Percentiles rank a stretch among this genome's conserved stretches.
These are phyloP conservation scores for Colletotrichum orchidophilum DNA, from an alignment of 2,329 filamentous ascomycete species.

Conservation along the genomic window DNA sequence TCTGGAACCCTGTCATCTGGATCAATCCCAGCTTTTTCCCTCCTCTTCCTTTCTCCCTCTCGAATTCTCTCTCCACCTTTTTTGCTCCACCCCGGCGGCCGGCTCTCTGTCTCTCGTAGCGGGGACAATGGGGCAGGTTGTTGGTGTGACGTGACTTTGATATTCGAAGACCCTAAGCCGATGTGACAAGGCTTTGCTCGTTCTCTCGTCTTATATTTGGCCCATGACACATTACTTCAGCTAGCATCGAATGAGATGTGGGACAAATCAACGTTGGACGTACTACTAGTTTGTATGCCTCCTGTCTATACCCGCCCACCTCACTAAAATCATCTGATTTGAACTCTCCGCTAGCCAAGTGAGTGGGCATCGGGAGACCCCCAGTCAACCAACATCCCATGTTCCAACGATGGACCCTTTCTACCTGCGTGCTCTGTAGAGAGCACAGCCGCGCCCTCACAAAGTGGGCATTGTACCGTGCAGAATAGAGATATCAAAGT, in stretches of 20 bases:
- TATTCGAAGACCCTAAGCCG: background rate
- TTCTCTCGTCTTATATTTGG: background rate
- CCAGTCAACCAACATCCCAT: conserved; percentile 15
- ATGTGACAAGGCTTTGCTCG: no score
- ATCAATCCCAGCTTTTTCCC: background rate
- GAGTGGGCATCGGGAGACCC: background rate
- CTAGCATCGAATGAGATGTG: background rate
- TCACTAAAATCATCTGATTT: background rate
- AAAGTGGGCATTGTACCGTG: background rate
- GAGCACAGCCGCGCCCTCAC: background rate
- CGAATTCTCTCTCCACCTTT: conserved; percentile 15
- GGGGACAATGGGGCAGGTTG: background rate
- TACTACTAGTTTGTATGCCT: background rate
- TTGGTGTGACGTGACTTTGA: conserved; percentile 8
- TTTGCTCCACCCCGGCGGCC: background rate
- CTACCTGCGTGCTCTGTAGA: background rate
- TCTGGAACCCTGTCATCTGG: conserved; percentile 21
- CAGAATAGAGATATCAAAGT: conserved; percentile 3
- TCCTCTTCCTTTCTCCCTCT: background rate
- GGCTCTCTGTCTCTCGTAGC: background rate
- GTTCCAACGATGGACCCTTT: background rate
- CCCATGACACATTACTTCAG: background rate
- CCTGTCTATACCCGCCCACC: background rate
- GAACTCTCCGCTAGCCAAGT: background rate
- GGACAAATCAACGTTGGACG: background rate